Base-by-base conservation (phyloP, 1,284 basidiomycete genomes). In the Rhodotorula sp. region DNA sequence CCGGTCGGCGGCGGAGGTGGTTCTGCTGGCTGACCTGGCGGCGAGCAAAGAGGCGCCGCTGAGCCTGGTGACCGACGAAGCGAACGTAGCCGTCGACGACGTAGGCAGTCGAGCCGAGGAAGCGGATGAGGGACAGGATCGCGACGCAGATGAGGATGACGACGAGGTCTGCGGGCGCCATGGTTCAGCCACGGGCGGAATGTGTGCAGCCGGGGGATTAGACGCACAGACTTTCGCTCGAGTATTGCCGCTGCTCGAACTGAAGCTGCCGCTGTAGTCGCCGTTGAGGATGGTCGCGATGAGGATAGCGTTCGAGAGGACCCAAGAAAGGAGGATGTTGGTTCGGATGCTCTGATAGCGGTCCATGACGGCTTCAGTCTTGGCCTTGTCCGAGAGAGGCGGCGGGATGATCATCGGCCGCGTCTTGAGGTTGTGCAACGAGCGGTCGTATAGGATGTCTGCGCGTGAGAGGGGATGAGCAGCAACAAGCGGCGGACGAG, bases 371-470 rank as follows among this genome's bases (percentile, higher is more conserved):
- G 78, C 76, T 76, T 78, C 48, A 62, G 56, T 73, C 62, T 80
- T 79, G 65, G 80, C 78, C 34, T 79, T 78, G 54, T 71, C 62
- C 52, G 67, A 73, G 17, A 77, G 76, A 19, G 78, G 75, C 48
- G 79, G 78, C 27, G 79, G 75, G 55, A 81, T 74, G 61, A 81
- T 75, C 76, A 80, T 80, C 0, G 72, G 89, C 34, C 87, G 83
- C 47, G 88, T 87, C 62, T 87, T 86, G 53, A 98, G 84, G 78
- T 93, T 92, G 68, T 87, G 85, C 51, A 97, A 83, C 0, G 94
- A 89, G 75, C 94, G 90, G 79, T 94, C 90, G 79, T 98, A 99
- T 30, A 91, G 87, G 53, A 85, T 86, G 78, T 97, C 76, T 77
- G 59, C 54, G 29, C 5, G 10, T 22, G 8, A 29, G 11, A 10